phyloP scores from a whole-genome alignment of 345 rosid genomes.

The Gossypium australe region DNA sequence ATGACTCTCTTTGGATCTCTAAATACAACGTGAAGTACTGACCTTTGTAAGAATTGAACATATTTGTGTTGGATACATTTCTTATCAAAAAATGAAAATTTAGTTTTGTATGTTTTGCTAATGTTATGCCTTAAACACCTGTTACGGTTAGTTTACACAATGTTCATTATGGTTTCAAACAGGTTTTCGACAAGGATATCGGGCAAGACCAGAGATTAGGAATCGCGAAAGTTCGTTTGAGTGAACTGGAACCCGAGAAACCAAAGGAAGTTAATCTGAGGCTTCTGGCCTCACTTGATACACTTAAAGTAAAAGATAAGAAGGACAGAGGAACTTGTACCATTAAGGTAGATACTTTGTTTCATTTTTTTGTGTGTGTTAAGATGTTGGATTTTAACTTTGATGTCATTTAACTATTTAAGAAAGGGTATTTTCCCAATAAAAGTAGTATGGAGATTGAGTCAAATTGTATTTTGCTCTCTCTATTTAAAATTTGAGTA shows the following conservation, averaged over 20 bases:
- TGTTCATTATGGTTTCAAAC: slow-evolving; percentile 21
- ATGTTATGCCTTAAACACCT: no score
- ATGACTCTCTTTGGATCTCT: no score
- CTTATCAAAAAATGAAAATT: no score
- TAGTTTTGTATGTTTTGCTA: no score
- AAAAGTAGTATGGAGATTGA: no score
- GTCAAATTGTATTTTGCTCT: no score
- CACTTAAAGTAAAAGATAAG: slow-evolving; percentile 87
- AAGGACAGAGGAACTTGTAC: slow-evolving; percentile 87
- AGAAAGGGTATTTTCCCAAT: no score
- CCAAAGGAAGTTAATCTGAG: slow-evolving; percentile 55
- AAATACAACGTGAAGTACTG: no score
- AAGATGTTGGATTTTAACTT: neutral
- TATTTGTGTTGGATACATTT: neutral
- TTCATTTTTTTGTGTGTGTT: neutral
- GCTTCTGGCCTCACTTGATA: slow-evolving; percentile 83
- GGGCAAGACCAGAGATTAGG: slow-evolving; percentile 95
- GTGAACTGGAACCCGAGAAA: slow-evolving; percentile 49
- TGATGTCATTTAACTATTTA: neutral
- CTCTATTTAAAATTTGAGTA: no score
- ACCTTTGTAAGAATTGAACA: neutral
- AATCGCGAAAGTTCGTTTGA: slow-evolving; percentile 60
- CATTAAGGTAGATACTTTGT: slow-evolving; percentile 49
- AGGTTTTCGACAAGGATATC: slow-evolving; percentile 90
- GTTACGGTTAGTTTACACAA: neutral